These are phyloP conservation scores for Talaromyces sp. DNA, from an alignment of 2,329 filamentous ascomycete species.

Conservation along the genomic window DNA sequence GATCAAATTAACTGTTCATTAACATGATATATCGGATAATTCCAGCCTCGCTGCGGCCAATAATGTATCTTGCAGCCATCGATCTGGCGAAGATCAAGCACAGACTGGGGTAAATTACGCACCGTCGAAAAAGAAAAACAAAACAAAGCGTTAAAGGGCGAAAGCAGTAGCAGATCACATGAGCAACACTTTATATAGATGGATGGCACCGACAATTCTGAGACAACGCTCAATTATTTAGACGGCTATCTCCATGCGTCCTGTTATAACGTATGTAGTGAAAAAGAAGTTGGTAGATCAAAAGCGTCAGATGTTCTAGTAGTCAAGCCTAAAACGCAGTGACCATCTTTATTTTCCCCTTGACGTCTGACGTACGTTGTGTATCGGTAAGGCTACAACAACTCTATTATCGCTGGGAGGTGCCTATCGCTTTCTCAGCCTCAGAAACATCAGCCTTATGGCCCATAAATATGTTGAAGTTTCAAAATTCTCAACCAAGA, in stretches of 20 bases:
- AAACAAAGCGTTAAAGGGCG: neutral
- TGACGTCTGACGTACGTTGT: neutral
- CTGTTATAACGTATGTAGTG: neutral
- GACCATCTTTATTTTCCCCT: neutral
- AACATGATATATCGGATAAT: neutral
- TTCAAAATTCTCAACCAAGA: neutral
- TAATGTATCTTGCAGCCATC: neutral
- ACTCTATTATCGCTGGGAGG: neutral
- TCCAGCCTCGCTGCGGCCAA: neutral
- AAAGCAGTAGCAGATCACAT: neutral
- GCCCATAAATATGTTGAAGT: neutral
- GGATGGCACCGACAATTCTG: neutral
- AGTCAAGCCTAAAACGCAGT: neutral
- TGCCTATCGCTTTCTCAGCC: neutral
- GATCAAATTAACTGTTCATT: neutral
- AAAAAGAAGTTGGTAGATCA: neutral
- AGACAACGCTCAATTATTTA: neutral
- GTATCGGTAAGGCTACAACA: constrained; percentile 1
- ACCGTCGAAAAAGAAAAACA: neutral
- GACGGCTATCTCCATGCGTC: neutral
- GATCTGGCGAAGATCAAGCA: neutral
- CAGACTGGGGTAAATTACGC: constrained; percentile 1
- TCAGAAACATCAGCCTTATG: neutral
- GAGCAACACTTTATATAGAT: neutral
- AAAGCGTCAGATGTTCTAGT: neutral